Base-by-base conservation (phyloP, 169 alveolate genomes). In the Cryptosporidium parvum region DNA sequence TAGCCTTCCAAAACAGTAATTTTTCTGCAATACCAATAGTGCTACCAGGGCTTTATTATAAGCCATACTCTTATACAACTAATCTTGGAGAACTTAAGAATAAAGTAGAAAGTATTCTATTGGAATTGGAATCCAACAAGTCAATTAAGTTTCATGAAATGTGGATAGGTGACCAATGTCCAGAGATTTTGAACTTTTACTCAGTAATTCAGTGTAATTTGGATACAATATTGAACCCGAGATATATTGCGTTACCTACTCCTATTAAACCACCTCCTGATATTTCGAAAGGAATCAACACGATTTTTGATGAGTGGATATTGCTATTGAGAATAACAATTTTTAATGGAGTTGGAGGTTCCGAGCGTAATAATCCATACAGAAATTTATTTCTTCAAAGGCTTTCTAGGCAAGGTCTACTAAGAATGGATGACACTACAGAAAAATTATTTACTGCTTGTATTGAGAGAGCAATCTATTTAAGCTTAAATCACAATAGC, bases 341-440 rank as follows among this genome's bases (percentile, higher is more conserved):
- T 59, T 80, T 80, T 29, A 80, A 65, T 65, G 89, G 89, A 8
- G 62, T 59, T 65, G 89, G 89, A 21, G 75, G 69, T 6, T 39
- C 39, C 10, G 89, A 80, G 21, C 75, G 89, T 18, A 80, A 80
- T 45, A 80, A 80, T 29, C 89, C 89, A 5, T 80, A 80, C 31
- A 59, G 89, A 39, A 80, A 80, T 67, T 44, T 80, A 35, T 95
- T 95, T 92, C 95, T 95, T 87, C 97, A 95, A 86, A 84, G 94
- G 35, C 93, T 95, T 72, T 93, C 95, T 42, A 92, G 94, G 45
- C 97, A 95, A 91, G 94, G 96, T n/a, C 91, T 95, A 62, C 91
- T 95, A 65, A 93, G 93, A 86, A 95, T 95, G 94, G 97, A 95
- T 80, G 96, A 94, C 12, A 94, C 95, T 62, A 95, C 97, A 1